Conservation (phyloP, 2,329 filamentous ascomycete species). For the Fusarium protoensiforme region DNA sequence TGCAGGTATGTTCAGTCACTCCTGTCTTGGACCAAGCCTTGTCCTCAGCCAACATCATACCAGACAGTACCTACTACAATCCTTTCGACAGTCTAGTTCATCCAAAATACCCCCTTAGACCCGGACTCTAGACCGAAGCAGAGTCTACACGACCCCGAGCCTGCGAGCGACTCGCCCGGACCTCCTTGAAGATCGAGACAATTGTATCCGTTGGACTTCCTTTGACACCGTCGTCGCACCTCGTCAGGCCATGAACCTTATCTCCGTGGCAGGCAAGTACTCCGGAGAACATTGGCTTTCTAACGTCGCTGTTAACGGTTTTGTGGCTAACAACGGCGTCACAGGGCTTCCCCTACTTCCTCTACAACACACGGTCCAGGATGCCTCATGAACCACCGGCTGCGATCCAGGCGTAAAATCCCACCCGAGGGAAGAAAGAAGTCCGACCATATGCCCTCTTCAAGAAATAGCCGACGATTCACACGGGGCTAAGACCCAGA, state of each 20-base stretch:
- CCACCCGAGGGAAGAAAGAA: background rate
- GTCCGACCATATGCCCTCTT: background rate
- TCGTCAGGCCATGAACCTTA: background rate
- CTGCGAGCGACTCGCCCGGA: background rate
- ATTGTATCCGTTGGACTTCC: background rate
- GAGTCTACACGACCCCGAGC: background rate
- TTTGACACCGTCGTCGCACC: background rate
- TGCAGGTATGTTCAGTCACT: conserved; percentile 19
- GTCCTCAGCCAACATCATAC: conserved; percentile 11
- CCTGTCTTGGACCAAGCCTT: conserved; percentile 19
- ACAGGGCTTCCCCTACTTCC: conserved; percentile 9
- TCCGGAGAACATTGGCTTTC: background rate
- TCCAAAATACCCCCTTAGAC: background rate
- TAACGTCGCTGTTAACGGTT: background rate
- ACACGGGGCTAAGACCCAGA: background rate
- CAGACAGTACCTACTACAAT: background rate
- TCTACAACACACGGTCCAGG: conserved; percentile 22
- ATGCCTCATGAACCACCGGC: background rate
- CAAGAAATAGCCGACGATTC: background rate
- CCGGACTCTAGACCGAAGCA: background rate
- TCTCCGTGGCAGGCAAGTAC: background rate
- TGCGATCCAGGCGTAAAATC: background rate
- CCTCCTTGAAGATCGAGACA: background rate
- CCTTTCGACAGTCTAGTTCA: background rate
- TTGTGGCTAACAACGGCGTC: background rate